These are phyloP conservation scores for Haplosporangium gracile DNA, from an alignment of 192 early-diverging fungal genomes.

Conservation along the genomic window DNA sequence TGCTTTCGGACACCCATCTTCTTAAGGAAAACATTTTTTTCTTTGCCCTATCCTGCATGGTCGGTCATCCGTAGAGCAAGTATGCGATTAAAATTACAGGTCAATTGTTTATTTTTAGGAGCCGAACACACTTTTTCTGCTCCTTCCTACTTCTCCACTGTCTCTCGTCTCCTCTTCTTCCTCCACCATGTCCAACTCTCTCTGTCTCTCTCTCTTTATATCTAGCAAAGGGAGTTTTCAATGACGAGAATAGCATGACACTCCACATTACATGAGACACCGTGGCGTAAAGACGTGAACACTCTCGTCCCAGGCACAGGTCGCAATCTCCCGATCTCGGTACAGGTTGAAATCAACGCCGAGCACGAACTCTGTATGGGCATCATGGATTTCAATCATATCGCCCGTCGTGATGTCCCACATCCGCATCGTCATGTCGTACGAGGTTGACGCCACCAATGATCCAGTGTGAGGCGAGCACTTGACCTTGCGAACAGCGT, in stretches of 20 bases:
- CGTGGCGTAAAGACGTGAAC: conserved; percentile 73
- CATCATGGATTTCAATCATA: conserved; percentile 80
- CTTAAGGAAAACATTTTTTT: neutral
- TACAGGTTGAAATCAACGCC: conserved; percentile 96
- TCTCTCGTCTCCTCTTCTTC: neutral
- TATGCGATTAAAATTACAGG: neutral
- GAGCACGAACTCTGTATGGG: conserved; percentile 96
- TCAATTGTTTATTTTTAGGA: conserved; percentile 6
- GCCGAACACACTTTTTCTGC: neutral
- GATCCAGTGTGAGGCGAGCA: conserved; percentile 91
- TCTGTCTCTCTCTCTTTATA: neutral
- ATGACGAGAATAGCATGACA: neutral
- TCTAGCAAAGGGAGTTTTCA: neutral
- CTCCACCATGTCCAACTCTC: neutral
- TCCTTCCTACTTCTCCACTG: neutral
- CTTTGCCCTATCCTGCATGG: neutral
- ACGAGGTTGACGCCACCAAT: conserved; percentile 85
- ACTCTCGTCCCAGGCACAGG: conserved; percentile 97
- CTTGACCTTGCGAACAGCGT: conserved; percentile 91
- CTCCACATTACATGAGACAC: conserved; percentile 37
- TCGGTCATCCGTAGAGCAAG: neutral
- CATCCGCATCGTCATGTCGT: conserved; percentile 97
- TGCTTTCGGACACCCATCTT: neutral
- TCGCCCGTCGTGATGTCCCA: conserved; percentile 82
- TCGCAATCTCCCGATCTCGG: conserved; percentile 87